Conservation (phyloP, 169 alveolate species). For the Plasmodium falciparum region DNA sequence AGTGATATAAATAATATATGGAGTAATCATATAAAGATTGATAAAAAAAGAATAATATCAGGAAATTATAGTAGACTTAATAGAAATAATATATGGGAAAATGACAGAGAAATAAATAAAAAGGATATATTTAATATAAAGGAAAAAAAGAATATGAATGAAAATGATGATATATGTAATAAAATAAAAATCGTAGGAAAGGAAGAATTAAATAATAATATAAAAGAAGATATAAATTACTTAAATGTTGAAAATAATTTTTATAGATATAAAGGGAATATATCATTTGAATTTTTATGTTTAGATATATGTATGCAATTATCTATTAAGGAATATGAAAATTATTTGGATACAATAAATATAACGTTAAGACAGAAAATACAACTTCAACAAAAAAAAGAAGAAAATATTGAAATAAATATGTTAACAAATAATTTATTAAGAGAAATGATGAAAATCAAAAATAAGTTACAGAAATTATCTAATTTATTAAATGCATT, state of each 20-base stretch:
- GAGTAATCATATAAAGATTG: no score
- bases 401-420: constrained; percentile 55
- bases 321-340: constrained; percentile 55
- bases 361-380: constrained; percentile 17
- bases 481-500: constrained; percentile 54
- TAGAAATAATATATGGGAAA: no score
- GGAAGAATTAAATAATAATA: not conserved
- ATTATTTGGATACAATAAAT: constrained; percentile 22
- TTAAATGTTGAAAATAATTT: constrained; percentile 38
- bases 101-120: no score
- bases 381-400: constrained; percentile 38
- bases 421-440: constrained; percentile 41
- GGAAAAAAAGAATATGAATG: no score
- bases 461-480: constrained; percentile 49
- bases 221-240: constrained; percentile 22
- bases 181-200: not conserved
- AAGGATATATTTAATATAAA: no score
- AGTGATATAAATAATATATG: no score
- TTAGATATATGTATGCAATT: constrained; percentile 65
- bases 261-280: constrained; percentile 38
- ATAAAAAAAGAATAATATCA: no score
- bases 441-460: constrained; percentile 65
- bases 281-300: constrained; percentile 43
- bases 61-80: no score
- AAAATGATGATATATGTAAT: no score